phyloP scores from a whole-genome alignment of 1,284 basidiomycete species.

The Ceratobasidium sp. region DNA sequence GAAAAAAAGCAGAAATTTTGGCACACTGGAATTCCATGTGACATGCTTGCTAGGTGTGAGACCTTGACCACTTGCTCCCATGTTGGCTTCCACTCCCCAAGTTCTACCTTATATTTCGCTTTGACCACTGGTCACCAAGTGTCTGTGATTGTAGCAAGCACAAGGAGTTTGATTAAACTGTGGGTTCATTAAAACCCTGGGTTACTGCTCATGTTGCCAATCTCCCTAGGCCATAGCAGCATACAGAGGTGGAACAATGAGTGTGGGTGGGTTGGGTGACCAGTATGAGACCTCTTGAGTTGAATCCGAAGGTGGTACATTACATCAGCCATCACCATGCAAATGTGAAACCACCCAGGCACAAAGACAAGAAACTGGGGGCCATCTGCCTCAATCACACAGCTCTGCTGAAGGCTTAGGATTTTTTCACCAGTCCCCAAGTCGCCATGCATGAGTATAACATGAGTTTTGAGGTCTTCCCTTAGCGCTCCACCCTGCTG shows the following conservation, averaged over 20 bases:
- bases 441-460: too few species aligned
- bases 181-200: constrained; percentile 57
- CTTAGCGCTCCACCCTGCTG: too few species aligned
- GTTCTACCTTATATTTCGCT: constrained; percentile 48
- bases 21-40: too few species aligned
- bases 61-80: constrained; percentile 48
- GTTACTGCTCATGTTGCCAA: constrained; percentile 51
- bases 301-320: constrained; percentile 53
- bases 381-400: too few species aligned
- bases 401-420: too few species aligned
- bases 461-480: too few species aligned
- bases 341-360: constrained; percentile 57
- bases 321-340: constrained; percentile 58
- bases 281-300: not conserved
- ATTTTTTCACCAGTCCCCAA: too few species aligned
- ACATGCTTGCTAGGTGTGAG: too few species aligned
- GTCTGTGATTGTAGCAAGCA: constrained; percentile 51
- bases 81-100: constrained; percentile 50
- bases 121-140: constrained; percentile 49
- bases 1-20: too few species aligned
- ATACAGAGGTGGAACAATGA: constrained; percentile 44
- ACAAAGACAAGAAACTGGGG: constrained; percentile 54
- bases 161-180: constrained; percentile 54
- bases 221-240: constrained; percentile 53
- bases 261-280: constrained; percentile 45